Conservation (phyloP, 345 rosid genomes). For the Gossypium ekmanianum region DNA sequence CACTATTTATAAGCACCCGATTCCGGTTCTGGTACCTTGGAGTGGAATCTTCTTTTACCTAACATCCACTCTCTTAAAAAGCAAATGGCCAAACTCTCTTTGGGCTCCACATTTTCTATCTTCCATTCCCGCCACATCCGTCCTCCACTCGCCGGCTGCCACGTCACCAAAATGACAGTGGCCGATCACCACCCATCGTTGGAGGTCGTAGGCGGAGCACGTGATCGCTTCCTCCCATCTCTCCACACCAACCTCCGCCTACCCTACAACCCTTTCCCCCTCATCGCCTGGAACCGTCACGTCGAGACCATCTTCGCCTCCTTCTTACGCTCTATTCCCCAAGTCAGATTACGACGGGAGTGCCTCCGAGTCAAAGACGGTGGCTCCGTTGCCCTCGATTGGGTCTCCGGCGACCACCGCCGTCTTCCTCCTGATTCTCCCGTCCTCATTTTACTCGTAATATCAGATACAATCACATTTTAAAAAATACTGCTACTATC, state of each 20-base stretch:
- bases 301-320: slow-evolving; percentile 65
- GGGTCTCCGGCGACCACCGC: slow-evolving; percentile 56
- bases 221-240: slow-evolving; percentile 40
- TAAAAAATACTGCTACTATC: not conserved
- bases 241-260: slow-evolving; percentile 31
- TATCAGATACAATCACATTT: slow-evolving; percentile 8
- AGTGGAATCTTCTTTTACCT: not conserved
- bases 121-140: slow-evolving; percentile 7
- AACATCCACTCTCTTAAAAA: not conserved
- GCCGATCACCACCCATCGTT: slow-evolving; percentile 42
- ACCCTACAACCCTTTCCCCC: slow-evolving; percentile 45
- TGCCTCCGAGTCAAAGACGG: slow-evolving; percentile 51
- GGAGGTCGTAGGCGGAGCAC: slow-evolving; percentile 50
- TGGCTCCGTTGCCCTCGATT: slow-evolving; percentile 57
- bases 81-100: slow-evolving; percentile 10
- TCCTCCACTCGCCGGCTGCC: slow-evolving; percentile 24
- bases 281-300: slow-evolving; percentile 49
- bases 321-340: slow-evolving; percentile 42
- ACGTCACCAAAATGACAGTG: slow-evolving; percentile 25
- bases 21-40: not conserved
- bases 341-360: slow-evolving; percentile 43
- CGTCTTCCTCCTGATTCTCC: slow-evolving; percentile 54
- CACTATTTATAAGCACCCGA: too few species aligned
- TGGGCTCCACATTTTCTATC: slow-evolving; percentile 11
- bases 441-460: slow-evolving; percentile 71